phyloP scores from a whole-genome alignment of 768 basidiomycete species.

The Termitomyces eurrhizus region DNA sequence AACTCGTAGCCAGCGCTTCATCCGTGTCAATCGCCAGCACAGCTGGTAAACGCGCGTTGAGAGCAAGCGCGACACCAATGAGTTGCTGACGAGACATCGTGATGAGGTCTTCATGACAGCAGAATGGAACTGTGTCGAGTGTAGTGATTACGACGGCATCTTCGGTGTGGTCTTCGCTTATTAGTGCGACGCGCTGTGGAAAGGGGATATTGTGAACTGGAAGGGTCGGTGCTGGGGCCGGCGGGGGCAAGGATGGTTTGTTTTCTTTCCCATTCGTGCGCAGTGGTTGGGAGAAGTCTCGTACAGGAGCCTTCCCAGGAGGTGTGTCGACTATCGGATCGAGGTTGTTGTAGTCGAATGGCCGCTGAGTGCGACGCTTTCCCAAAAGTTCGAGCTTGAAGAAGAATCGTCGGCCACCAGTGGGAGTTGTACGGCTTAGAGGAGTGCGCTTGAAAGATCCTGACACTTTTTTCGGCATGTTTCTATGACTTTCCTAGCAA shows the following conservation, averaged over 20 bases:
- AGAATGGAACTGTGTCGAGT: slow-evolving; percentile 56
- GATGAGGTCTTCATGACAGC: slow-evolving; percentile 70
- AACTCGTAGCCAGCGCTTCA: slow-evolving; percentile 32
- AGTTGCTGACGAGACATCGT: slow-evolving; percentile 57
- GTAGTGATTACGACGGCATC: slow-evolving; percentile 64
- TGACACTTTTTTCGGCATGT: slow-evolving; percentile 9
- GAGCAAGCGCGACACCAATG: slow-evolving; percentile 42
- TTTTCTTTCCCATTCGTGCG: slow-evolving; percentile 1
- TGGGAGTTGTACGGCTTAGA: slow-evolving; percentile 7
- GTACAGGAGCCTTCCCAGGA: slow-evolving; percentile 7
- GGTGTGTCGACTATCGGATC: slow-evolving; percentile 25
- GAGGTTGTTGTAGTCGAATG: slow-evolving; percentile 15
- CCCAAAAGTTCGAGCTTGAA: slow-evolving; percentile 33
- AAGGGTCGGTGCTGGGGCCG: background rate
- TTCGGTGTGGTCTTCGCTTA: slow-evolving; percentile 49
- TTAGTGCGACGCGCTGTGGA: slow-evolving; percentile 48
- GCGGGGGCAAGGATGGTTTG: background rate
- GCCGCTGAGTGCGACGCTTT: slow-evolving; percentile 11
- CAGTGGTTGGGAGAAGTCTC: background rate
- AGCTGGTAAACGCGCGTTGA: slow-evolving; percentile 56
- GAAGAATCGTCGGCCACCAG: slow-evolving; percentile 34
- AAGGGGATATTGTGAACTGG: background rate
- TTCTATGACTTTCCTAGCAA: background rate
- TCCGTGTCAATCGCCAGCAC: slow-evolving; percentile 45
- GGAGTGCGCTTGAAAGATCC: slow-evolving; percentile 5